Evolutionary conservation across 106 monocot species (phyloP).

Genomic region (Posidonia australis): DNA sequence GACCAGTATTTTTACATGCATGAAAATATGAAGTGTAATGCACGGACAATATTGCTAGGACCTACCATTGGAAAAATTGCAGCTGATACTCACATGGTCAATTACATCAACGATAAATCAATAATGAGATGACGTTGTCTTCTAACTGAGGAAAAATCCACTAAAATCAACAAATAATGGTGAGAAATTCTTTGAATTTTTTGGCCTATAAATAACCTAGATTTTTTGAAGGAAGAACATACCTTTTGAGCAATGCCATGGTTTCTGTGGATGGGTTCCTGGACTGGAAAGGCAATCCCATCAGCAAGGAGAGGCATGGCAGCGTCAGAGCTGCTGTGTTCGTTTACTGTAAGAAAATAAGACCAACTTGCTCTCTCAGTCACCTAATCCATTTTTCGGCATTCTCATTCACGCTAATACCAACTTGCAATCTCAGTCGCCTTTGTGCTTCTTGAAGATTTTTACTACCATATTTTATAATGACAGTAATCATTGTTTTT

Average conservation of each 20-base stretch:
- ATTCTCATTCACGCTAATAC: not conserved
- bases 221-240: not conserved
- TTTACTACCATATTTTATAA: too few relatives aligned
- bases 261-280: conserved; percentile 18
- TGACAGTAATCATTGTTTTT: too few relatives aligned
- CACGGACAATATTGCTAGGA: not conserved
- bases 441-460: too few relatives aligned
- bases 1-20: not conserved
- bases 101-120: not conserved
- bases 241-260: not conserved
- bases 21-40: not conserved
- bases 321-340: conserved; percentile 50
- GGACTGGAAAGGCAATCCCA: conserved; percentile 49
- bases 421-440: not conserved
- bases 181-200: not conserved
- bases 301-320: conserved; percentile 44
- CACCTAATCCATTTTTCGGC: too few relatives aligned
- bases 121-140: not conserved
- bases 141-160: not conserved
- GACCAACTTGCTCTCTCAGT: too few relatives aligned
- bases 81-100: not conserved
- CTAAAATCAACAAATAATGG: not conserved
- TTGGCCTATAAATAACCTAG: not conserved
- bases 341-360: conserved; percentile 32
- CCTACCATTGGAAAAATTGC: not conserved